Evolutionary conservation across 257 asterid species (phyloP), one percentile per base, ranked within the genome.

Genomic region (Rehmannia glutinosa): DNA sequence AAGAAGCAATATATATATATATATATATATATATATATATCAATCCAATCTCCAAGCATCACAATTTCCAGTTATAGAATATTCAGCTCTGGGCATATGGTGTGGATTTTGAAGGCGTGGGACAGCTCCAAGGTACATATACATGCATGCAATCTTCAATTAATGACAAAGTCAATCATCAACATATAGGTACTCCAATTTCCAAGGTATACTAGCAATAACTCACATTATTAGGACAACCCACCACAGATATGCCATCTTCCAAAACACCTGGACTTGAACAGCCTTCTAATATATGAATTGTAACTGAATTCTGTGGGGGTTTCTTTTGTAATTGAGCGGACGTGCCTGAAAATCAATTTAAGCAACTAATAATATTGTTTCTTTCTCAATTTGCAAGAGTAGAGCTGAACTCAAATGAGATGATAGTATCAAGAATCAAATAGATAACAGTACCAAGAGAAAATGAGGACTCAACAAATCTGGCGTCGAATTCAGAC

Each of bases 161-260:
- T n/a, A 30, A 21, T 13, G 24, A 57, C 36, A 70, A 20, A 49
- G 59, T 69, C 50, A 47, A 55, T 24, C 66, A 69, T 56, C 71
- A 64, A 50, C 21, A 68, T 32, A 41, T 55, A 17, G 53, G 60
- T 16, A 8, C 36, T 55, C 55, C 55, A 30, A 36, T 9, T 42
- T 45, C 13, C 38, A 64, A 39, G 23, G 41, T 42, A 52, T 52
- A 46, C 21, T 57, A 55, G 54, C 6, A 30, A 55, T 30, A 68
- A 79, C 36, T 58, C 55, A 53, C 52, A 36, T 67, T 57, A 53
- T 70, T 62, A 78, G 50, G 64, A 54, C 58, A 69, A 75, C 90
- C 55, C 66, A 88, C 96, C 95, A 46, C 71, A 68, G 70, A 69
- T 46, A 56, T 65, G 70, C 52, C 84, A 56, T 75, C 78, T 66